Percentiles rank a stretch among this genome's conserved stretches.
These are phyloP conservation scores for Pulveroboletus frians DNA, from an alignment of 768 basidiomycete species.

Conservation along the genomic window DNA sequence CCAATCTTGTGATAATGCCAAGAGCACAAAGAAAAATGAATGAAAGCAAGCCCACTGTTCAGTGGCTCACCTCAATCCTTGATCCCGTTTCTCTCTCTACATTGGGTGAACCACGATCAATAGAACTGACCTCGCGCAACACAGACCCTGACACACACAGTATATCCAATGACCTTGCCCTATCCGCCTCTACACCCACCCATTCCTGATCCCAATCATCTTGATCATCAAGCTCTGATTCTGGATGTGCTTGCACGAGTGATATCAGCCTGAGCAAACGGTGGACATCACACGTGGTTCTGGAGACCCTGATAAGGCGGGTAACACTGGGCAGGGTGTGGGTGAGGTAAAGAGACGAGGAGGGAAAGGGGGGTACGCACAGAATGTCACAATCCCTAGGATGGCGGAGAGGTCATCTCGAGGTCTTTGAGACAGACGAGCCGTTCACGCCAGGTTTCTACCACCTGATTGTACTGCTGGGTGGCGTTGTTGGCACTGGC, in stretches of 20 bases:
- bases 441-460: constrained; percentile 64
- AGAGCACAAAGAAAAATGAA: not conserved
- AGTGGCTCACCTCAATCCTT: not conserved
- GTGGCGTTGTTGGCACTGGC: no score
- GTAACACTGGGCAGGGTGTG: constrained; percentile 56
- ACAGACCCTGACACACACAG: constrained; percentile 16
- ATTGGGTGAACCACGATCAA: not conserved
- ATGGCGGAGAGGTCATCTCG: constrained; percentile 69
- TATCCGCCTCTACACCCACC: not conserved
- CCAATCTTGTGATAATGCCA: not conserved
- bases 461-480: constrained; percentile 48
- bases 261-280: constrained; percentile 28
- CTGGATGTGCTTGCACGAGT: constrained; percentile 1
- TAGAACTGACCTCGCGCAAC: not conserved
- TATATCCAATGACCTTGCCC: constrained; percentile 18
- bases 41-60: not conserved
- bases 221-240: constrained; percentile 48
- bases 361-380: constrained; percentile 40
- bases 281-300: constrained; percentile 38
- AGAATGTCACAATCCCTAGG: constrained; percentile 84
- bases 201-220: not conserved
- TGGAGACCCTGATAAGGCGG: constrained; percentile 74
- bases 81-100: not conserved
- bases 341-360: not conserved
- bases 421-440: constrained; percentile 56